phyloP scores from a whole-genome alignment of 2,329 filamentous ascomycete genomes.

The Trichoderma lentiforme region DNA sequence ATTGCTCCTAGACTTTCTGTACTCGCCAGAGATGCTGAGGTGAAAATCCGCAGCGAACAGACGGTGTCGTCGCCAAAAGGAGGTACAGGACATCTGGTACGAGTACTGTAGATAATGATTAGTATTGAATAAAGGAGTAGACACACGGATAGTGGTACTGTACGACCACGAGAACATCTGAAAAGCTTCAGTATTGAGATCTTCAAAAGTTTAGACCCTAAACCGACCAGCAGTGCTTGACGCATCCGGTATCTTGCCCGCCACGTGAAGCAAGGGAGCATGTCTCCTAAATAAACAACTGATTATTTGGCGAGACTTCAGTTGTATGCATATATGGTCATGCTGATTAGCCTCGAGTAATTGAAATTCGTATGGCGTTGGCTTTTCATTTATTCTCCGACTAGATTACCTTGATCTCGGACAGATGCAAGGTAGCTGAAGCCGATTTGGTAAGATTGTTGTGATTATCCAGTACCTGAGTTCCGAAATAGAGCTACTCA shows the following conservation, averaged over 20 bases:
- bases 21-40: background rate
- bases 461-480: background rate
- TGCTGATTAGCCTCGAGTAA: background rate
- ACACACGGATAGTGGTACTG: background rate
- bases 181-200: background rate
- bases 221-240: background rate
- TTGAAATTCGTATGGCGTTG: background rate
- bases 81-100: background rate
- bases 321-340: background rate
- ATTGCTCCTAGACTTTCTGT: background rate
- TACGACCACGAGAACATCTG: background rate
- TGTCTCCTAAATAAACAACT: background rate
- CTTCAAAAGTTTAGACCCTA: background rate
- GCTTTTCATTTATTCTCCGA: background rate
- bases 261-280: background rate
- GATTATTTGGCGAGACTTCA: background rate
- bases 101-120: background rate
- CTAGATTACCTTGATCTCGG: background rate
- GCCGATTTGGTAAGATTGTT: background rate
- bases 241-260: background rate
- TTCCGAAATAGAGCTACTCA: background rate
- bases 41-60: background rate
- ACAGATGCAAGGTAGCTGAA: background rate
- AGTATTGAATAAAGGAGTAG: background rate
- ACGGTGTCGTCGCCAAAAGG: background rate